Base-by-base conservation (phyloP, 768 basidiomycete genomes). In the Naganishia vishniacii region DNA sequence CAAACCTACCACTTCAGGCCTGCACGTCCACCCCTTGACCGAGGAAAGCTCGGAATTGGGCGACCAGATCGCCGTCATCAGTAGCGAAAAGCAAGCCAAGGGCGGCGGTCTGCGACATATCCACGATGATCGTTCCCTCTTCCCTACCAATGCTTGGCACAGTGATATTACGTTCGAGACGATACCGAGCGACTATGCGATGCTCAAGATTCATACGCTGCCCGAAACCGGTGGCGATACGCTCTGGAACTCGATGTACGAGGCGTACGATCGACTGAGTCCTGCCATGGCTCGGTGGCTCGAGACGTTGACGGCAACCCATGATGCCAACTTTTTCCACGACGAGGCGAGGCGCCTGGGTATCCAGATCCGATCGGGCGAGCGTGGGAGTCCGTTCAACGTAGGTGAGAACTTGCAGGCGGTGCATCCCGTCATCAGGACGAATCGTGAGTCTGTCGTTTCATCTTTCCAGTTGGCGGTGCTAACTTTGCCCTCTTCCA, bases 291-390 rank as follows among this genome's bases (percentile, higher is more conserved):
- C 64, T 4, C 48, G 60, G 15, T 75, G 75, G 66, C 70, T 79
- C 51, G 74, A 77, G 20, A 69, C 66, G 25, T 64, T 78, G 40
- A 75, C 75, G 16, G 74, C 70, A 12, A 67, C 71, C 16, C 75
- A 78, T 69, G 69, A 75, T 64, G 77, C 75, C 56, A 67, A 77
- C 28, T 73, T 75, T 61, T 79, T 79, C 72, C 70, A 72, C 23
- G 67, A 70, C 23, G 75, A 76, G 58, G 72, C 76, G 0, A 59
- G 61, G 3, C 60, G 65, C 8, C 66, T 71, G 51, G 76, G 76
- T 4, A 71, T 69, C 68, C 66, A 68, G 34, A 70, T 79, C 20
- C 65, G 68, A 13, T 69, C 68, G 18, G 65, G 61, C 20, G 70
- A 72, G 8, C 71, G 78, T 9, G 78, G 78, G 0, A 59, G 68